These are phyloP conservation scores for Aspergillus novoparasiticus DNA, from an alignment of 2,329 filamentous ascomycete genomes.

Conservation along the genomic window DNA sequence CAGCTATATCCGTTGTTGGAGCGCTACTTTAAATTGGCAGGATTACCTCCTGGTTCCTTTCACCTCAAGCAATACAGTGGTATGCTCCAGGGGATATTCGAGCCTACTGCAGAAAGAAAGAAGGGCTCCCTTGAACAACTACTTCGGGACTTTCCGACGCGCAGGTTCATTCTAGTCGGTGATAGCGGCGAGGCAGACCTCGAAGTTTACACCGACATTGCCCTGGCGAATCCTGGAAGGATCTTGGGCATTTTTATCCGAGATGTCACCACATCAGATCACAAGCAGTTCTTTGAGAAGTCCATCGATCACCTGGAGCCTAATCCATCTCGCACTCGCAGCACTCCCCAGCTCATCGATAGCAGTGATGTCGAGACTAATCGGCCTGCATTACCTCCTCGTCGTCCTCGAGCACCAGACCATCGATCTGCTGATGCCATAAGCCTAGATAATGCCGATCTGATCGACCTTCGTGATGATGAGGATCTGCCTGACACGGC, in stretches of 20 bases:
- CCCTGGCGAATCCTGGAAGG: constrained; percentile 76
- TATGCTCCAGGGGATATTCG: constrained; percentile 97
- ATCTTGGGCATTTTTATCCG: constrained; percentile 90
- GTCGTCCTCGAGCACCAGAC: constrained; percentile 29
- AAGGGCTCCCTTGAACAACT: constrained; percentile 84
- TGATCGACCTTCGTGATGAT: constrained; percentile 46
- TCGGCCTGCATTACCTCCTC: constrained; percentile 44
- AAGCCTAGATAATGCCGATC: constrained; percentile 33
- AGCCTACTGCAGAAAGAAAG: constrained; percentile 94
- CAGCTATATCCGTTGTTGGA: constrained; percentile 90
- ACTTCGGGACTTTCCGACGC: constrained; percentile 82
- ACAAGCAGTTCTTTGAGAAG: constrained; percentile 76
- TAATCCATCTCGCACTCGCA: constrained; percentile 25
- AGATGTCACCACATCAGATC: constrained; percentile 83
- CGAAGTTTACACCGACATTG: constrained; percentile 96
- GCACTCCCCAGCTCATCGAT: constrained; percentile 29
- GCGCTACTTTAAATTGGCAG: constrained; percentile 78
- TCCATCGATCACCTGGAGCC: constrained; percentile 45
- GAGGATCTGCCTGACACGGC: constrained; percentile 22
- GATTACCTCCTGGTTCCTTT: constrained; percentile 83
- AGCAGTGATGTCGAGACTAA: constrained; percentile 30
- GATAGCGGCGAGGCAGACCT: constrained; percentile 97
- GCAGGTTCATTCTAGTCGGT: constrained; percentile 87
- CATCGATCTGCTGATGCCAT: constrained; percentile 22
- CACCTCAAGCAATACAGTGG: constrained; percentile 96